These are phyloP conservation scores for Fomitopsis pinicola DNA, from an alignment of 1,284 basidiomycete species.

Conservation along the genomic window DNA sequence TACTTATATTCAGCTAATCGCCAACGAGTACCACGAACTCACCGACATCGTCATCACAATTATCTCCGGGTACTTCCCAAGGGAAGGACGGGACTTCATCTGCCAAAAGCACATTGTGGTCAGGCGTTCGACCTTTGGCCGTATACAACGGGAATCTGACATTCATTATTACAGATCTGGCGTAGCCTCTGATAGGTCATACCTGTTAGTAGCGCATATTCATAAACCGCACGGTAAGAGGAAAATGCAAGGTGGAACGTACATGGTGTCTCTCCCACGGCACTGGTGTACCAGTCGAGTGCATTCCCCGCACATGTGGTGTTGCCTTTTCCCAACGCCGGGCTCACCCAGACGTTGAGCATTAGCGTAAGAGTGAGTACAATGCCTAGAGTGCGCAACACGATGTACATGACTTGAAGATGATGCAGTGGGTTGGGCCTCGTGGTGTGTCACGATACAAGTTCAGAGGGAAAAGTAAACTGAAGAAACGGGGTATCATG, in stretches of 20 bases:
- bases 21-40: not conserved
- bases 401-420: too few relatives aligned
- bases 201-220: not conserved
- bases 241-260: not conserved
- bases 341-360: not conserved
- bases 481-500: too few relatives aligned
- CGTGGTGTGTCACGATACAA: too few relatives aligned
- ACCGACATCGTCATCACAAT: conserved; percentile 16
- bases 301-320: not conserved
- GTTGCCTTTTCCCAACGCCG: too few relatives aligned
- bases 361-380: not conserved
- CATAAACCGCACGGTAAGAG: too few relatives aligned
- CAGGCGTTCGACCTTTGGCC: too few relatives aligned
- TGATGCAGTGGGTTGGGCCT: too few relatives aligned
- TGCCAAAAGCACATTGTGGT: not conserved
- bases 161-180: conserved; percentile 3
- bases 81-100: conserved; percentile 12
- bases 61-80: conserved; percentile 9
- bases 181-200: conserved; percentile 5
- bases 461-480: too few relatives aligned
- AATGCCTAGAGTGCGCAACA: too few relatives aligned
- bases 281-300: not conserved
- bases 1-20: too few relatives aligned
- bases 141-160: not conserved
- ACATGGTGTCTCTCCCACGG: conserved; percentile 2